Evolutionary conservation across 345 rosid species (phyloP).

Genomic region (Aquilaria malaccensis): DNA sequence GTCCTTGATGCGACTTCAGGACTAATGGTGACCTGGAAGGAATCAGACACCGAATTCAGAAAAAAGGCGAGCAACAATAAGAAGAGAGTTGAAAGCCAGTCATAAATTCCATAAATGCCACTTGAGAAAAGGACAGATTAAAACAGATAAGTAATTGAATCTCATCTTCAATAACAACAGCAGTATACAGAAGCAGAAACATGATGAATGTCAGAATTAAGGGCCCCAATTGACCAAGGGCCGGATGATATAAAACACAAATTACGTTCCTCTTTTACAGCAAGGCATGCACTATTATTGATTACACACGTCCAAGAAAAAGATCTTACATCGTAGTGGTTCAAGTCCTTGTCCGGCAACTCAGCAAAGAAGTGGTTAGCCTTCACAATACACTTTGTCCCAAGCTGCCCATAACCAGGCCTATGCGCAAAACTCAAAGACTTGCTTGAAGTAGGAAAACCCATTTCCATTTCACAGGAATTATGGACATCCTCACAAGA

Average conservation of each 20-base stretch:
- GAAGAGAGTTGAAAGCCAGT: conserved; percentile 35
- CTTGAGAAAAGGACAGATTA: conserved; percentile 14
- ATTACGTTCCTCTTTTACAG: background rate
- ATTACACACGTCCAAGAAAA: conserved; percentile 7
- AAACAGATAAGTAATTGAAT: conserved; percentile 26
- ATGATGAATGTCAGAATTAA: conserved; percentile 25
- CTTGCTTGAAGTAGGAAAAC: conserved; percentile 65
- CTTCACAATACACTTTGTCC: conserved; percentile 92
- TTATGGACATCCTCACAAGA: conserved; percentile 20
- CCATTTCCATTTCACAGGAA: conserved; percentile 36
- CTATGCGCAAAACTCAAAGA: conserved; percentile 65
- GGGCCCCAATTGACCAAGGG: conserved; percentile 22
- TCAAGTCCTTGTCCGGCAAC: conserved; percentile 86
- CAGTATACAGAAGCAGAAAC: conserved; percentile 19
- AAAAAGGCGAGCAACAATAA: conserved; percentile 32
- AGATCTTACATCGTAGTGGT: conserved; percentile 86
- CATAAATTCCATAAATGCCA: conserved; percentile 26
- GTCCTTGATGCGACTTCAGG: conserved; percentile 89
- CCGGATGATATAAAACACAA: conserved; percentile 7
- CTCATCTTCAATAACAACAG: conserved; percentile 27
- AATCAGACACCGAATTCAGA: conserved; percentile 28
- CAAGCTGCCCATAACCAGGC: conserved; percentile 86
- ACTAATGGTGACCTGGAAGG: conserved; percentile 82
- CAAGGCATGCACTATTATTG: too few relatives aligned
- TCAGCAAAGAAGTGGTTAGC: conserved; percentile 97